phyloP scores from a whole-genome alignment of 306 rosid genomes.

The Sicyos edulis region DNA sequence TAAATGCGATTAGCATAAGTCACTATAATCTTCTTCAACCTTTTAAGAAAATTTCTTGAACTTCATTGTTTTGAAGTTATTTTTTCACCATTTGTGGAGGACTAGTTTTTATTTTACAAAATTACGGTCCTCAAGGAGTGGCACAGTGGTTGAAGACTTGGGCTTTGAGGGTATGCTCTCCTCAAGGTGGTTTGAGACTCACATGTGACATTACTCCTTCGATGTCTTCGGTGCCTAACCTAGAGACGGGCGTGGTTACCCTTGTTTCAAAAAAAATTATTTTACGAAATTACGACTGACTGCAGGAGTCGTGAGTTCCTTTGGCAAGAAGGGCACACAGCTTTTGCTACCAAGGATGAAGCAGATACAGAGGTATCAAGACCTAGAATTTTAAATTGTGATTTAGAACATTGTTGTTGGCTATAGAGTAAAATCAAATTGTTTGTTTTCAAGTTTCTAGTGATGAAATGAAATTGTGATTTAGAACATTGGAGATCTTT shows the following conservation, averaged over 20 bases:
- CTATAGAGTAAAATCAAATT: background rate
- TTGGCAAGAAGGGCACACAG: constrained; percentile 99
- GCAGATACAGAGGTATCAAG: constrained; percentile 72
- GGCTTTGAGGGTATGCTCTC: too few species aligned
- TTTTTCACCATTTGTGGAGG: background rate
- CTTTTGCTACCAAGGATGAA: constrained; percentile 86
- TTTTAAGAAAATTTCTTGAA: background rate
- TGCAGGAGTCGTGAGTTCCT: constrained; percentile 98
- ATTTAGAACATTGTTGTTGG: background rate
- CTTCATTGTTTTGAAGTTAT: background rate
- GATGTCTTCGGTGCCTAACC: too few species aligned
- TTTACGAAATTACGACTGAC: background rate
- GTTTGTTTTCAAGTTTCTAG: background rate
- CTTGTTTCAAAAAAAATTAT: too few species aligned
- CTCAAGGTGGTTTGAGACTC: too few species aligned
- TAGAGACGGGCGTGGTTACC: too few species aligned
- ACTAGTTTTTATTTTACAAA: background rate
- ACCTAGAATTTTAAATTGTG: too few species aligned
- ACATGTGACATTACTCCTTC: too few species aligned
- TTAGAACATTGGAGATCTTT: too few species aligned
- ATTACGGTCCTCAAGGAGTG: too few species aligned
- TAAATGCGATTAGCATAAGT: background rate
- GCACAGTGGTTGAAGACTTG: too few species aligned
- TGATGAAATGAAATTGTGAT: background rate
- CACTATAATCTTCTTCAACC: background rate